Conservation (phyloP, 176 grass and related monocot genomes). For the Paspalum vaginatum region DNA sequence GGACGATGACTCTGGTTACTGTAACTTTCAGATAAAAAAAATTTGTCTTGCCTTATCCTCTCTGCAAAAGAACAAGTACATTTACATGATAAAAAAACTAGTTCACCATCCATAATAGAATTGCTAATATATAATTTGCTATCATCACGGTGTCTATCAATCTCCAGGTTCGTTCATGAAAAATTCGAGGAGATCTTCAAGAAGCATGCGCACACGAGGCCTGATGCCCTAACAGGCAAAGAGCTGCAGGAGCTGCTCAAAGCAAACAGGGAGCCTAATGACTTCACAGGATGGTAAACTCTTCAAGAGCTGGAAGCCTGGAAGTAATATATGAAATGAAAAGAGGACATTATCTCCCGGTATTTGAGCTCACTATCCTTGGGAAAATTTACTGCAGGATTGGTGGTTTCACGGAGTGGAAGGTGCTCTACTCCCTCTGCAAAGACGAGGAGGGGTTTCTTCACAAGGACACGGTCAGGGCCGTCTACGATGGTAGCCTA, state of each 20-base stretch:
- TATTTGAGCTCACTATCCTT: background rate
- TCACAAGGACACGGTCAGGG: conserved; percentile 65
- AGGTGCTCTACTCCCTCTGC: conserved; percentile 50
- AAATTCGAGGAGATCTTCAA: conserved; percentile 82
- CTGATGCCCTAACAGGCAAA: conserved; percentile 60
- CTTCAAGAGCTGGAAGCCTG: background rate
- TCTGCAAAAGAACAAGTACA: background rate
- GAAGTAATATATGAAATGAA: background rate
- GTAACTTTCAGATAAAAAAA: background rate
- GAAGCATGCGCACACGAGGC: conserved; percentile 68
- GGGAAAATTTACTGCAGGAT: conserved; percentile 39
- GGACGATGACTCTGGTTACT: background rate
- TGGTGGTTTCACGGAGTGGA: conserved; percentile 65
- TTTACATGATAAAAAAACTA: background rate
- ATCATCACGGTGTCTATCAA: background rate
- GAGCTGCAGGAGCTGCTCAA: conserved; percentile 65
- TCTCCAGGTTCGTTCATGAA: conserved; percentile 62
- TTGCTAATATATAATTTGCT: background rate
- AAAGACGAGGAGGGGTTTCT: conserved; percentile 75
- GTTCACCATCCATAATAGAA: background rate
- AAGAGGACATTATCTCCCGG: background rate
- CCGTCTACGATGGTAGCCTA: conserved; percentile 68
- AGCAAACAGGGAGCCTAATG: conserved; percentile 65
- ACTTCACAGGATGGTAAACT: conserved; percentile 56
- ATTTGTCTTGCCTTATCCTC: background rate